Evolutionary conservation across 805 yeast genomes (phyloP).

Genomic region (Monosporozyma servazzii): DNA sequence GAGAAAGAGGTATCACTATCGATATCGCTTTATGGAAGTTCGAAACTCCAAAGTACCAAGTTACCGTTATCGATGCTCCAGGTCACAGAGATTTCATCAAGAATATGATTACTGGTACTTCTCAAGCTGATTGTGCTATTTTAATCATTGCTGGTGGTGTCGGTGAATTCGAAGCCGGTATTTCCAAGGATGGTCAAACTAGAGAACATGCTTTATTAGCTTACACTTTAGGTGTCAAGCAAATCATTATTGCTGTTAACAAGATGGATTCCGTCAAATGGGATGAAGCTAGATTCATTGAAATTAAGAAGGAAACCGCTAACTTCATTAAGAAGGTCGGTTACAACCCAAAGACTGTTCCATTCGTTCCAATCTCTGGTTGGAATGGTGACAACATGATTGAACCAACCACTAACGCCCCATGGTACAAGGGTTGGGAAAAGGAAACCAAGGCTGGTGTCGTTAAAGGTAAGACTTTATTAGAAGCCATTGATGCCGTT

Average conservation of each 20-base stretch:
- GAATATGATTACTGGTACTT: conserved; percentile 93
- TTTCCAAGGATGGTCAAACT: conserved; percentile 91
- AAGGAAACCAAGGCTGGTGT: conserved; percentile 68
- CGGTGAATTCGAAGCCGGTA: conserved; percentile 95
- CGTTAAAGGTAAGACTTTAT: conserved; percentile 69
- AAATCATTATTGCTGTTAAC: conserved; percentile 84
- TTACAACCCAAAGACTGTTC: conserved; percentile 71
- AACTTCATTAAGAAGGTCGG: conserved; percentile 81
- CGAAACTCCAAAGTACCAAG: conserved; percentile 83
- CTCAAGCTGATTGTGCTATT: conserved; percentile 89
- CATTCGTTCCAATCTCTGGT: conserved; percentile 88
- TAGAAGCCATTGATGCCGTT: conserved; percentile 77
- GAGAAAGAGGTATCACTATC: conserved; percentile 95
- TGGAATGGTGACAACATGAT: conserved; percentile 93
- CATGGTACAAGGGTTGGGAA: conserved; percentile 84
- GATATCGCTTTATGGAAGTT: conserved; percentile 90
- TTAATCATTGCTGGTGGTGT: conserved; percentile 85
- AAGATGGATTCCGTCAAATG: conserved; percentile 92
- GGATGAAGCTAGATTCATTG: conserved; percentile 73
- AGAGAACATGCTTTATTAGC: conserved; percentile 51
- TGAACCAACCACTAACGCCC: conserved; percentile 71
- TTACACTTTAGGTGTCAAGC: conserved; percentile 71
- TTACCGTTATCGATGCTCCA: conserved; percentile 90
- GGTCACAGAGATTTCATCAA: conserved; percentile 96
- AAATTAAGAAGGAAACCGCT: conserved; percentile 65